Conservation (phyloP, 192 early-diverging fungal species). For the Linnemannia exigua region DNA sequence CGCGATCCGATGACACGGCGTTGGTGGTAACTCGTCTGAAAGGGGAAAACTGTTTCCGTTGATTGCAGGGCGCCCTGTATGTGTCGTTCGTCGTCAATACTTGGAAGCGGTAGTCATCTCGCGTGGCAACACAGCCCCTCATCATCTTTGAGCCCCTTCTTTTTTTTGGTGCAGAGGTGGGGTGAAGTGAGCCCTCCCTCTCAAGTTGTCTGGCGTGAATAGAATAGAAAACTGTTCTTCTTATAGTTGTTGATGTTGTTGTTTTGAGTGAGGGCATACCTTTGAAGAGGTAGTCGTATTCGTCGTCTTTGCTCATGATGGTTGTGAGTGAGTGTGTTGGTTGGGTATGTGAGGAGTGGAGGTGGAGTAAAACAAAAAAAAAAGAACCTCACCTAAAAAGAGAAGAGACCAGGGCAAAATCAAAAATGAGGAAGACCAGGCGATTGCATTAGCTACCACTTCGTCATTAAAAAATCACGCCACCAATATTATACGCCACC, state of each 20-base stretch:
- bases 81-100: background rate
- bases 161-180: background rate
- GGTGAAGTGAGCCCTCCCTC: background rate
- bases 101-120: background rate
- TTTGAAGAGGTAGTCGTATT: slow-evolving; percentile 94
- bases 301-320: slow-evolving; percentile 72
- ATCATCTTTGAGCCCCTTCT: slow-evolving; percentile 5
- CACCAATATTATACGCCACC: background rate
- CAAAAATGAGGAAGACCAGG: background rate
- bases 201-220: background rate
- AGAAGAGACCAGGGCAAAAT: background rate
- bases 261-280: slow-evolving; percentile 59
- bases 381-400: background rate
- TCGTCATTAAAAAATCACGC: background rate
- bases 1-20: background rate
- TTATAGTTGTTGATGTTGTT: background rate
- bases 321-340: background rate
- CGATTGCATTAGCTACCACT: background rate
- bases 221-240: background rate
- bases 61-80: background rate
- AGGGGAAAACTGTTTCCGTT: background rate
- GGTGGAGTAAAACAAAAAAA: slow-evolving; percentile 6
- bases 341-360: background rate
- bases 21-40: background rate
- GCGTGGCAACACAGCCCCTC: slow-evolving; percentile 35